A percentile compares a stretch with the other conserved stretches of the same genome.
Conservation (phyloP, 2,329 filamentous ascomycete species). For the Geosmithia morbida region DNA sequence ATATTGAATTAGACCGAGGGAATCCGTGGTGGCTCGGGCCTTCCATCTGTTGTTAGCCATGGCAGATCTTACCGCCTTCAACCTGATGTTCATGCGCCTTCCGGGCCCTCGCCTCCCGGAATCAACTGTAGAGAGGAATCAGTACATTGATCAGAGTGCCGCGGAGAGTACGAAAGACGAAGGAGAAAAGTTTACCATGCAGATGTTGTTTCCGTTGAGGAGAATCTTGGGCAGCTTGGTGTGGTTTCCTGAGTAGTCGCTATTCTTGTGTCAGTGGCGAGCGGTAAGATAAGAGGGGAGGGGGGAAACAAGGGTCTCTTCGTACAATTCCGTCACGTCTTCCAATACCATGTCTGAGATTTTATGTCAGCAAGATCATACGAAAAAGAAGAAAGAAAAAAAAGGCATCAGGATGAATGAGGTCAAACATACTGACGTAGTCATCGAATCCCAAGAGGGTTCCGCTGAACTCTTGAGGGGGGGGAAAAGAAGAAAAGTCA, state of each 20-base stretch:
- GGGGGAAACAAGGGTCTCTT: neutral
- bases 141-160: slow-evolving; percentile 3
- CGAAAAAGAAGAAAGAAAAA: neutral
- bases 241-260: slow-evolving; percentile 80
- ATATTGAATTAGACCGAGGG: neutral
- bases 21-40: neutral
- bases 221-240: slow-evolving; percentile 88
- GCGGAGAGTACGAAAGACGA: neutral
- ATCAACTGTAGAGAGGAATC: slow-evolving; percentile 42
- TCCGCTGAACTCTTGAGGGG: slow-evolving; percentile 70
- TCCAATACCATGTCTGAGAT: slow-evolving; percentile 87
- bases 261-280: slow-evolving; percentile 19
- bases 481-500: neutral
- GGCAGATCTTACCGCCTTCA: neutral
- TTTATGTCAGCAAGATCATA: slow-evolving; percentile 6
- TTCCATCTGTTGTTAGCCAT: neutral
- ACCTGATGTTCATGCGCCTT: slow-evolving; percentile 2
- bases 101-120: slow-evolving; percentile 61
- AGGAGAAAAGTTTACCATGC: slow-evolving; percentile 61
- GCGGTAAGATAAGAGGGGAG: too few species aligned
- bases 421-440: slow-evolving; percentile 80
- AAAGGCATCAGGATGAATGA: neutral
- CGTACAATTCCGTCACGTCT: slow-evolving; percentile 87
- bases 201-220: slow-evolving; percentile 95
- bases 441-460: slow-evolving; percentile 94